These are phyloP conservation scores for Batrachochytrium dendrobatidis DNA, from an alignment of 371 early-diverging fungal genomes.

Conservation along the genomic window DNA sequence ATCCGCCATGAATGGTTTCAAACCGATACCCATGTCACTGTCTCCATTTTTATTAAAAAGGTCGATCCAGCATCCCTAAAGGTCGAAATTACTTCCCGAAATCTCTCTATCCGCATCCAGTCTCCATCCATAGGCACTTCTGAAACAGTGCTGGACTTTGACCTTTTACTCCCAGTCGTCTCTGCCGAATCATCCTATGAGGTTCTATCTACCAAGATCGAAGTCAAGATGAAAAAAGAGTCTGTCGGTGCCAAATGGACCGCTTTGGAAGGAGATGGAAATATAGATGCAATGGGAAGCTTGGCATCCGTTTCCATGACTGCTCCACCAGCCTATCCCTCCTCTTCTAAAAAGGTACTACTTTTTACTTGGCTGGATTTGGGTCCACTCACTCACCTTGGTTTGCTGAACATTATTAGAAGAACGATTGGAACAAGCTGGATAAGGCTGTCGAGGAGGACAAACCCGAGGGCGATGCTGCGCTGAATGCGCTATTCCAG, in stretches of 20 bases:
- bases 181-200: constrained; percentile 62
- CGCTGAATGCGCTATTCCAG: constrained; percentile 84
- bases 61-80: constrained; percentile 50
- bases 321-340: constrained; percentile 33
- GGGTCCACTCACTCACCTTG: neutral
- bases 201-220: constrained; percentile 85
- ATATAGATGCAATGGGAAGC: neutral
- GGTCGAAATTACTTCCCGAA: constrained; percentile 53
- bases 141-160: constrained; percentile 63
- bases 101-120: constrained; percentile 71
- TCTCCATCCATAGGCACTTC: constrained; percentile 53
- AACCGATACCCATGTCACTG: constrained; percentile 76
- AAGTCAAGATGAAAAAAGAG: constrained; percentile 82
- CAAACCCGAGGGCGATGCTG: constrained; percentile 78
- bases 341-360: constrained; percentile 36
- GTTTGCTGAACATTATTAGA: neutral
- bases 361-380: neutral
- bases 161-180: constrained; percentile 72
- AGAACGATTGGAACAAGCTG: constrained; percentile 71
- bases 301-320: constrained; percentile 7
- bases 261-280: constrained; percentile 55
- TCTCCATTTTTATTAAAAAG: constrained; percentile 87
- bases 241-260: constrained; percentile 67
- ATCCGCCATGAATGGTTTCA: constrained; percentile 95
- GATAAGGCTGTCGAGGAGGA: constrained; percentile 59